A percentile compares a stretch with the other conserved stretches of the same genome.
Conservation (phyloP, 106 monocot genomes). For the Dendrobium chrysotoxum region DNA sequence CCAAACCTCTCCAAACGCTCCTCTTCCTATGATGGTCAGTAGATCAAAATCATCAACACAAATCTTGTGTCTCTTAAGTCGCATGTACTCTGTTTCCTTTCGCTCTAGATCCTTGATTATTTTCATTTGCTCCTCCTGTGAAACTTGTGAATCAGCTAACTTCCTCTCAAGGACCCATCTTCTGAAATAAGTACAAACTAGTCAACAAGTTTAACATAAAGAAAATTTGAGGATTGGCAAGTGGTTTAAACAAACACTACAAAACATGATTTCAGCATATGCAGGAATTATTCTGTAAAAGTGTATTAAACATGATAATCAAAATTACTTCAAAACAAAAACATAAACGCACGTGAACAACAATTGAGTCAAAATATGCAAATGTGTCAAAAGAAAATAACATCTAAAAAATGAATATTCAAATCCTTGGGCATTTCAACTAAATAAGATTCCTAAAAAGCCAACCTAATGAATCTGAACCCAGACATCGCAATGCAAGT, state of each 20-base stretch:
- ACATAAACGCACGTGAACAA: not conserved
- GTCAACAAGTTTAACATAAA: constrained; percentile 1
- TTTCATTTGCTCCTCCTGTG: constrained; percentile 81
- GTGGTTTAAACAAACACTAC: not conserved
- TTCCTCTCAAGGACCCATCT: constrained; percentile 73
- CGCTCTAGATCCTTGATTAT: constrained; percentile 91
- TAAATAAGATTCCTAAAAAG: too few relatives aligned
- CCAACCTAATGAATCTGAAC: too few relatives aligned
- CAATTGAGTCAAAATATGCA: not conserved
- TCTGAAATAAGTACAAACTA: constrained; percentile 37
- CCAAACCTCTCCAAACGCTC: constrained; percentile 94
- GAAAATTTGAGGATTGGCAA: not conserved
- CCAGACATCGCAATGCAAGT: too few relatives aligned
- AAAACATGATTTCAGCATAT: not conserved
- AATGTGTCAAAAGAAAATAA: not conserved
- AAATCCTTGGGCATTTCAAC: too few relatives aligned
- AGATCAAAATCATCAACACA: constrained; percentile 98
- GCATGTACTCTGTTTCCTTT: constrained; percentile 97
- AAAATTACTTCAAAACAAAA: constrained; percentile 1
- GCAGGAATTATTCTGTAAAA: not conserved
- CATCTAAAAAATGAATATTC: too few relatives aligned
- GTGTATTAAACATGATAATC: not conserved
- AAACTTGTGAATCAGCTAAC: constrained; percentile 77
- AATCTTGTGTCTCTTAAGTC: constrained; percentile 95
- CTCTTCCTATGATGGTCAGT: constrained; percentile 89